Conservation (phyloP, 2,329 filamentous ascomycete genomes). For the Rasamsonia emersonii region DNA sequence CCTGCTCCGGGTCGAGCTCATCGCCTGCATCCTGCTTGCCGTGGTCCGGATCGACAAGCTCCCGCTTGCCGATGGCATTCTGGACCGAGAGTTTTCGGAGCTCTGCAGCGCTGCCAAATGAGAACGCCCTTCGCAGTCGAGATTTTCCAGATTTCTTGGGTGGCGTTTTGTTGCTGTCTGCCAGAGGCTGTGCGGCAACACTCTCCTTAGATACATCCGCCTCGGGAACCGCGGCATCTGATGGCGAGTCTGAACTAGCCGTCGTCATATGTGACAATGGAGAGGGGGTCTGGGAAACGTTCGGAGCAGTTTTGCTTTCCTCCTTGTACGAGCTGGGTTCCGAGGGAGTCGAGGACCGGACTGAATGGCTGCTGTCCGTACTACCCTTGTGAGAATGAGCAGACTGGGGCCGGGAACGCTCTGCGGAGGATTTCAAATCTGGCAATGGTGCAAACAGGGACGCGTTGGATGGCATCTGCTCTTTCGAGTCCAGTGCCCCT, state of each 20-base stretch:
- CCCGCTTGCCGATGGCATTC: slow-evolving; percentile 42
- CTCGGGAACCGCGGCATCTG: slow-evolving; percentile 9
- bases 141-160: slow-evolving; percentile 73
- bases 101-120: slow-evolving; percentile 91
- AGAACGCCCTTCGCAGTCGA: slow-evolving; percentile 81
- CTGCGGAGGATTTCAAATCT: slow-evolving; percentile 25
- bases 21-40: slow-evolving; percentile 60
- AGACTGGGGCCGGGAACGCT: slow-evolving; percentile 23
- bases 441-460: slow-evolving; percentile 23
- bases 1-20: slow-evolving; percentile 77
- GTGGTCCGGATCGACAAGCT: slow-evolving; percentile 42
- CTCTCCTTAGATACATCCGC: slow-evolving; percentile 34
- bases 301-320: background rate
- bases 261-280: slow-evolving; percentile 64
- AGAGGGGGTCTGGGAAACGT: slow-evolving; percentile 44
- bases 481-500: slow-evolving; percentile 27
- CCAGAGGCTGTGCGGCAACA: slow-evolving; percentile 73
- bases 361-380: slow-evolving; percentile 53
- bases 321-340: slow-evolving; percentile 40
- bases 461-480: slow-evolving; percentile 24
- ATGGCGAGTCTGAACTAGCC: slow-evolving; percentile 48
- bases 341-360: slow-evolving; percentile 51
- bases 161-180: slow-evolving; percentile 78
- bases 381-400: slow-evolving; percentile 46
- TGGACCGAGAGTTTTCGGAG: slow-evolving; percentile 66